These are phyloP conservation scores for Diplotaxis tenuifolia DNA, from an alignment of 345 rosid species.

Conservation along the genomic window DNA sequence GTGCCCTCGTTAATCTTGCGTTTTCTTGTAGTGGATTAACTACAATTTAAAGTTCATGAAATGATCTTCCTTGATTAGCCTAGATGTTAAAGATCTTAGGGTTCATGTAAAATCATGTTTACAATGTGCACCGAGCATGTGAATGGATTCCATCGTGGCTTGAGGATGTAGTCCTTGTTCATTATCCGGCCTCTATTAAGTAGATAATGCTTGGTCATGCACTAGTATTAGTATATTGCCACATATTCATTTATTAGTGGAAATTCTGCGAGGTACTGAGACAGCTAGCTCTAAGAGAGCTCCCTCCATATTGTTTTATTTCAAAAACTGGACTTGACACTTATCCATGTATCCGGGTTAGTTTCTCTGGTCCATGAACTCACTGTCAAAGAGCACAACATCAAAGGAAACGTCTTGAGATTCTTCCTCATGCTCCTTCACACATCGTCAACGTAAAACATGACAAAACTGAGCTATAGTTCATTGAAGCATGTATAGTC, in stretches of 20 bases:
- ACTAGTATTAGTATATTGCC: background rate
- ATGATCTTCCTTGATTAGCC: too few relatives aligned
- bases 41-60: too few relatives aligned
- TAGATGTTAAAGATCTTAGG: too few relatives aligned
- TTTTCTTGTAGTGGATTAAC: too few relatives aligned
- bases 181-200: background rate
- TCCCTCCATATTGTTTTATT: background rate
- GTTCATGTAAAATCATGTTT: too few relatives aligned
- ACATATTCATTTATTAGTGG: background rate
- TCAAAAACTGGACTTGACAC: background rate
- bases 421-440: background rate
- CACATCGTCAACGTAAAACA: background rate
- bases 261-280: background rate
- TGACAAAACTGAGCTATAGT: background rate
- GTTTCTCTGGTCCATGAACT: background rate
- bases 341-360: background rate
- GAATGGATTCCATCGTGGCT: background rate
- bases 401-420: background rate
- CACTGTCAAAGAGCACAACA: background rate
- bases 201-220: background rate
- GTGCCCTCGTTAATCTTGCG: too few relatives aligned
- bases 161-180: background rate
- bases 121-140: background rate
- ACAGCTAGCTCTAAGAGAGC: background rate
- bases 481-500: too few relatives aligned